Evolutionary conservation across 306 rosid genomes (phyloP), one percentile per base, ranked within the genome.

Genomic region (Fragaria nilgerrensis): DNA sequence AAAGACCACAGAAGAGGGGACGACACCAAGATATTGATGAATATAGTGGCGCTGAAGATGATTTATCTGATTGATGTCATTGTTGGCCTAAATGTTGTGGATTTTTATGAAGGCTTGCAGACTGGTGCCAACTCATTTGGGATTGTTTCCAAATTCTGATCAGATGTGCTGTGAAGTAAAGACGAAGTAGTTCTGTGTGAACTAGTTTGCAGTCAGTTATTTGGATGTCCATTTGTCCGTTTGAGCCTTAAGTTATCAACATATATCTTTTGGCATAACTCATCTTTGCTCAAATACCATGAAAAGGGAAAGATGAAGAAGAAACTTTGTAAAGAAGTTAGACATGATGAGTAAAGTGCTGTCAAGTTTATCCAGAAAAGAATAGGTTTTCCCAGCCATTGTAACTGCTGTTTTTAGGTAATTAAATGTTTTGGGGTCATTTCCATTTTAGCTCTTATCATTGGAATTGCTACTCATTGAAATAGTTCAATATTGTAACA

Each of bases 11-110:
- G 66, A 87, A 93, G 82, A 84, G 36, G 75, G 82, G 70, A 13
- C 77, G 80, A 22, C 91, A 86, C 76, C 85, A 86, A 25, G 97
- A 96, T 78, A 66, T 84, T 44, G 92, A 87, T 78, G 96, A 90
- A 34, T 88, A 86, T 63, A 95, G 98, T 77, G 97, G 92, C 73
- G 93, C 81, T 11, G 98, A 95, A 81, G 99, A 92, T 76, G 89
- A 95, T n/a, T 78, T 95, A 87, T 90, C 96, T 55, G 97, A 88
- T 23, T 95, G 79, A 89, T 83, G 77, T 80, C 75, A 65, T 70
- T 34, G 48, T 55, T 78, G 50, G 67, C 22, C 68, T 81, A 53
- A 67, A 82, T 80, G 75, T 77, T 20, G 75, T 77, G 52, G 82
- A 78, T 82, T 70, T 48, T 2, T 22, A 74, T 75, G 76, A 52